Evolutionary conservation across 2,329 filamentous ascomycete species (phyloP).

Genomic region (Paradendryphiella salina): DNA sequence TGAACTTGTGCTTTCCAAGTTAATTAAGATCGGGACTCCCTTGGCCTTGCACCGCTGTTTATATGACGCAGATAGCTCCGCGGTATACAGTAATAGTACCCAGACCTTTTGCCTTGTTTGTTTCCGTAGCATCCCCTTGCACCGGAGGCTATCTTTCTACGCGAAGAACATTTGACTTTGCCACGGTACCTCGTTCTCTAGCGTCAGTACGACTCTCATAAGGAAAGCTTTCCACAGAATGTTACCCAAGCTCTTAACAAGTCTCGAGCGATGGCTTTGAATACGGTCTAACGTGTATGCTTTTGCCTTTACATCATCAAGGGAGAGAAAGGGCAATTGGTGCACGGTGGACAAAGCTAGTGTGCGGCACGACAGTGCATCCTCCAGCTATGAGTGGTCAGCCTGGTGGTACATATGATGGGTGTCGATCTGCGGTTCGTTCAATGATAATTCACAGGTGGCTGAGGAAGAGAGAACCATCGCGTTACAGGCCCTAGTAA

Average conservation of each 20-base stretch:
- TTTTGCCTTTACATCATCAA: background rate
- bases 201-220: background rate
- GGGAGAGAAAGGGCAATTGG: background rate
- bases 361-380: background rate
- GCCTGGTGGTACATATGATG: background rate
- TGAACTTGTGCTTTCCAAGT: no score
- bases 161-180: background rate
- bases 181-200: background rate
- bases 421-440: constrained; percentile 3
- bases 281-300: constrained; percentile 11
- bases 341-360: background rate
- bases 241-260: background rate
- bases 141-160: background rate
- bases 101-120: no score
- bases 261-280: background rate
- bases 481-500: constrained; percentile 16
- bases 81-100: no score
- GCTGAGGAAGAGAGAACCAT: background rate
- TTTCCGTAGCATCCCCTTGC: background rate
- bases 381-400: constrained; percentile 3
- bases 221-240: background rate
- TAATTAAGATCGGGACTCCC: no score
- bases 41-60: no score
- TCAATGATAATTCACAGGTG: constrained; percentile 1
- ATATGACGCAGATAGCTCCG: no score